Base-by-base conservation (phyloP, 352 stramenopile genomes). In the Phytophthora pinifolia region DNA sequence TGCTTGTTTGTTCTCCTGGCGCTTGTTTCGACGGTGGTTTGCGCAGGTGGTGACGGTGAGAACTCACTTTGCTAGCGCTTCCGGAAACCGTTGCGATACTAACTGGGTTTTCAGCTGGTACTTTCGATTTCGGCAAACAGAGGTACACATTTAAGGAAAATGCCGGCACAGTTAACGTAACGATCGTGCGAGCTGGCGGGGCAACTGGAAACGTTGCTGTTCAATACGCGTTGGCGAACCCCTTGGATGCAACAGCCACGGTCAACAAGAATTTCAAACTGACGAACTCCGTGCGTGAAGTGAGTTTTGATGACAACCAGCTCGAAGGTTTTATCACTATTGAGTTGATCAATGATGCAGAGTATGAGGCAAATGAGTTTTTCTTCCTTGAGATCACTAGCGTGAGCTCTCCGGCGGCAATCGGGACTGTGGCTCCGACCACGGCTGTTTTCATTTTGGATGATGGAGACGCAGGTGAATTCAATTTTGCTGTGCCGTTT, bases 241-340 rank as follows among this genome's bases (percentile, higher is more conserved):
- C 67, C 2, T 42, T 60, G 3, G 60, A 79, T 38, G 66, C 77
- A 3, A 90, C 79, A 4, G 79, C 79, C 1, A 68, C 67, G n/a
- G 70, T 70, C 39, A 79, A 73, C 59, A 88, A 83, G 39, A 88
- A 76, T 51, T 90, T 87, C 47, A 55, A 68, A 22, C 59, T 90
- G 13, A 51, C 42, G 0, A 63, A 83, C 41, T 47, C 69, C 1
- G 48, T 59, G 14, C 74, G 74, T 32, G 34, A 70, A 54, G 50
- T 87, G n/a, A 69, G 46, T 8, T 88, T 90, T 48, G 59, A 38
- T 2, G 69, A 81, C 18, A 65, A 65, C 10, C 79, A 90, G 42
- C 65, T 68, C 0, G 67, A 74, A 49, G 75, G 66, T 0, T 68
- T 59, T 9, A 76, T 90, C 33, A 54, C 52, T 7, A 62, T 90